Percentiles rank a stretch among this genome's conserved stretches.
These are phyloP conservation scores for Plasmodium knowlesi DNA, from an alignment of 169 alveolate genomes.

Conservation along the genomic window DNA sequence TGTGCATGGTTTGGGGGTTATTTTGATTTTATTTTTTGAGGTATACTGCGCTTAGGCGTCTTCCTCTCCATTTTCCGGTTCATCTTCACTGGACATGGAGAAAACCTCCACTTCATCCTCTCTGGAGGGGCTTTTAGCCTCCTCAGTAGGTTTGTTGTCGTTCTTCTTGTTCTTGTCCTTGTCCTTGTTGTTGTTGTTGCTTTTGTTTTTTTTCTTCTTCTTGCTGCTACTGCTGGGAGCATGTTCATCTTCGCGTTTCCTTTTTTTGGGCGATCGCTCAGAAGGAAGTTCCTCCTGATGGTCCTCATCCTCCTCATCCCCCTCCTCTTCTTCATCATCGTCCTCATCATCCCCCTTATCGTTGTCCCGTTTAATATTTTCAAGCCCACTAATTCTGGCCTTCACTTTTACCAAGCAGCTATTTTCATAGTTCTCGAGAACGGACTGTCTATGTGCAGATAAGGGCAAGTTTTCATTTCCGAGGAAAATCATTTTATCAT, in stretches of 20 bases:
- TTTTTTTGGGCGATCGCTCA: not conserved
- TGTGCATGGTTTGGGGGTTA: not conserved
- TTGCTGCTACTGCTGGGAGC: not conserved
- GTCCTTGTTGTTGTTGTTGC: not conserved
- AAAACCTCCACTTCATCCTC: conserved; percentile 35
- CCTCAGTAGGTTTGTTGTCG: not conserved
- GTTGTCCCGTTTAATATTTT: conserved; percentile 7
- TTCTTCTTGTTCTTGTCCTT: not conserved
- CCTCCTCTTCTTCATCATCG: not conserved
- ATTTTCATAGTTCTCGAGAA: conserved; percentile 59
- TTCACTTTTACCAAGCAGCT: not conserved
- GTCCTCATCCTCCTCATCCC: not conserved
- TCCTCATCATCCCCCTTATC: not conserved
- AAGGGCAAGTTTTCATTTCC: conserved; percentile 61
- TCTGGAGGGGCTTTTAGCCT: not conserved
- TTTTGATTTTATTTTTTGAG: not conserved
- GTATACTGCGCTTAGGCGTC: not conserved
- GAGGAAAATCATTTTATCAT: conserved; percentile 22
- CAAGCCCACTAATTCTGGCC: conserved; percentile 37
- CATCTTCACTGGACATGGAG: conserved; percentile 65
- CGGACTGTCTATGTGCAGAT: not conserved
- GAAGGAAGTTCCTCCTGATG: not conserved
- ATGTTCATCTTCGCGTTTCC: not conserved
- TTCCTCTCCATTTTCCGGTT: not conserved
- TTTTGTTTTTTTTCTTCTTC: not conserved